phyloP scores from a whole-genome alignment of 176 grass and related monocot species.

The Oropetium thomaeum region DNA sequence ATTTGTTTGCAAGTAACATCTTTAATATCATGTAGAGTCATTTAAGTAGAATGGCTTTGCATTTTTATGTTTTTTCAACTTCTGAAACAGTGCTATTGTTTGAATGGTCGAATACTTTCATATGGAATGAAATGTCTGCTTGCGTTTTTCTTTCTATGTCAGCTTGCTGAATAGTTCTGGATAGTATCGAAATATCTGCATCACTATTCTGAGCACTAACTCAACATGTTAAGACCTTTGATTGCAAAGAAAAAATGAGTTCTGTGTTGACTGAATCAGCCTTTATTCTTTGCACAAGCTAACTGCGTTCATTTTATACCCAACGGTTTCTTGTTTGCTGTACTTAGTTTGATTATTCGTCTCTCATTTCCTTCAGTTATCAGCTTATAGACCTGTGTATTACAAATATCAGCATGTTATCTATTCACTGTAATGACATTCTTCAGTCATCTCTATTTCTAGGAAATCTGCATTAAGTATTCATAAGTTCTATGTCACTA shows the following conservation, averaged over 20 bases:
- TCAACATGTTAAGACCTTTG: no score
- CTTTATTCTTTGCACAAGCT: not conserved
- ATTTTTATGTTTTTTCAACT: no score
- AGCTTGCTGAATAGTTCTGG: no score
- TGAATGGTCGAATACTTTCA: no score
- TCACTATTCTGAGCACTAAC: no score
- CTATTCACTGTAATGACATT: not conserved
- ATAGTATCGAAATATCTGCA: no score
- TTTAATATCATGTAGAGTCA: not conserved
- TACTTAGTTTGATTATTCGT: not conserved
- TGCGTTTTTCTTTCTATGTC: no score
- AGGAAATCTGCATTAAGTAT: not conserved
- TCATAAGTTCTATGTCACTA: no score
- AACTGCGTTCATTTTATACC: not conserved
- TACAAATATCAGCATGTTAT: not conserved
- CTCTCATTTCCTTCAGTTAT: not conserved
- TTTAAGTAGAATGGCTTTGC: not conserved
- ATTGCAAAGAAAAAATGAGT: not conserved
- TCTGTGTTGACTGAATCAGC: not conserved
- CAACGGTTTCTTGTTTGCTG: not conserved
- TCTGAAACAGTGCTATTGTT: no score
- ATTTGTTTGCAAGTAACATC: not conserved
- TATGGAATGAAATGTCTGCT: no score
- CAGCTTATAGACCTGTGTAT: not conserved
- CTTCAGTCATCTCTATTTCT: not conserved